Evolutionary conservation across 257 asterid genomes (phyloP), one percentile per base, ranked within the genome.

Genomic region (Haberlea rhodopensis): DNA sequence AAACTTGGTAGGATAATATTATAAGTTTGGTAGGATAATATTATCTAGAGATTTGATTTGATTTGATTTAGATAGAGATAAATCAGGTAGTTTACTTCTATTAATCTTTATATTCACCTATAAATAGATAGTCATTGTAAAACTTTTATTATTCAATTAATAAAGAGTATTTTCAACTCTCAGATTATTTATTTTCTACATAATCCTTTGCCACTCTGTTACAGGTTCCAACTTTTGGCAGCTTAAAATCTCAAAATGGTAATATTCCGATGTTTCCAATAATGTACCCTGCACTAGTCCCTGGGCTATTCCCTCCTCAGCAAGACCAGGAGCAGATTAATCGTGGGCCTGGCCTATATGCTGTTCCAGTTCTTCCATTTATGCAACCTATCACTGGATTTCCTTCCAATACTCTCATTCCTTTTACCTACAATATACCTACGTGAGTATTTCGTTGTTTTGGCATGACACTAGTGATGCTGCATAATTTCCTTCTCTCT

Each of bases 331-430:
- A 89, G 66, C 88, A 69, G 81, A 72, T 79, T 58, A 84, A 84
- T 72, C 90, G 67, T 69, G 97, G 97, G 27, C 94, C 88, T 29
- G 99, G 99, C 56, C 83, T 92, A 27, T 92, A 92, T 81, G 99
- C 97, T 65, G 96, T 92, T 72, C 81, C 91, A 1, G 80, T 80
- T 65, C 72, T 21, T 76, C 90, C 96, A 6, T 63, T 68, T 60
- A 72, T 67, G 85, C 96, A 89, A 34, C 81, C 82, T 32, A 28
- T 79, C 62, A 60, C 72, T 27, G 96, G 91, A 46, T 81, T 81
- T 75, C 80, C 84, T 27, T 60, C 94, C 25, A 81, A 77, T 57
- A 67, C 82, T 32, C 94, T 89, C 29, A 82, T 89, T 48, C 99
- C 99, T 29, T 89, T 92, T 64, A 87, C 94, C 43, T 89, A 92